Percentiles rank a stretch among this genome's conserved stretches.
These are phyloP conservation scores for Hyparrhenia diplandra DNA, from an alignment of 176 grass and related monocot genomes.

Conservation along the genomic window DNA sequence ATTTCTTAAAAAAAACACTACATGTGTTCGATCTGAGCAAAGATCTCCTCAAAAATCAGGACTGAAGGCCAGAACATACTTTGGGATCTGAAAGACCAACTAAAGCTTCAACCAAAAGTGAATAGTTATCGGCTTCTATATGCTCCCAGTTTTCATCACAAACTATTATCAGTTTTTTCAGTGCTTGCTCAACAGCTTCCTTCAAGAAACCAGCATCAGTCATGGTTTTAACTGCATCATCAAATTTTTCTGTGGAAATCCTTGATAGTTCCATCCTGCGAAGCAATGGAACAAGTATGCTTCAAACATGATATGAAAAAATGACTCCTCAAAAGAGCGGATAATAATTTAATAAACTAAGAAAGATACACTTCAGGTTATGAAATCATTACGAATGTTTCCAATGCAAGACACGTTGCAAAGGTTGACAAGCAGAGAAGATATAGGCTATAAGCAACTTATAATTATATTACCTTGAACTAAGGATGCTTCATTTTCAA, in stretches of 20 bases:
- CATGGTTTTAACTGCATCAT: conserved; percentile 39
- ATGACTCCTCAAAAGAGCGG: background rate
- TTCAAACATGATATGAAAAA: background rate
- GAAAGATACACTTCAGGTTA: background rate
- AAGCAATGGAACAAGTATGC: conserved; percentile 8
- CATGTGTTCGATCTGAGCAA: background rate
- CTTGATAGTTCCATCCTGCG: conserved; percentile 25
- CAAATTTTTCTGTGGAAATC: background rate
- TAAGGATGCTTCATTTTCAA: too few species aligned
- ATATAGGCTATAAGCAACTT: too few species aligned
- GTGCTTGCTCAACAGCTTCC: conserved; percentile 25
- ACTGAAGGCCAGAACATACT: conserved; percentile 4
- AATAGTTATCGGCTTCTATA: conserved; percentile 80
- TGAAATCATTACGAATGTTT: too few species aligned
- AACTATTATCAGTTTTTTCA: conserved; percentile 42
- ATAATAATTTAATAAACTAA: background rate
- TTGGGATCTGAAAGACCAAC: conserved; percentile 33
- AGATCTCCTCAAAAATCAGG: background rate
- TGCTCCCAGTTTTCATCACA: conserved; percentile 65
- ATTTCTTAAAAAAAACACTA: background rate
- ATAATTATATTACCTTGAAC: too few species aligned
- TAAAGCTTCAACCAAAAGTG: conserved; percentile 48
- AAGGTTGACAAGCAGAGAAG: too few species aligned
- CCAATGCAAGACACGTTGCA: too few species aligned
- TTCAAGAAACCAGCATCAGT: conserved; percentile 30